Percentiles rank a stretch among this genome's conserved stretches.
Evolutionary conservation across 768 basidiomycete genomes (phyloP).

Genomic region (Amanita pallidorosea): DNA sequence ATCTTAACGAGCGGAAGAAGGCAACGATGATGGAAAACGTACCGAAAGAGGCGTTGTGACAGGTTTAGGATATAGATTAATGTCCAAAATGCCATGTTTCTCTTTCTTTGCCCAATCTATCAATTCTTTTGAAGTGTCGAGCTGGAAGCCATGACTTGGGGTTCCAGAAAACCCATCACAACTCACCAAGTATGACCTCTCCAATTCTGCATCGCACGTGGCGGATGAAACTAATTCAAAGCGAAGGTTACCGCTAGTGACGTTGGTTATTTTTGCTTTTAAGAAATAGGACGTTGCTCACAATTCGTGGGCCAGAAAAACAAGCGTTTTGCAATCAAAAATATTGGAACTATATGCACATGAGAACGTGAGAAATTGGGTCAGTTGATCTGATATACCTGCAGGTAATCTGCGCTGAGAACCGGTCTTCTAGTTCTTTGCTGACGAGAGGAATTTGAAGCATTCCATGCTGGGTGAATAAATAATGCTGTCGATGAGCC

Average conservation of each 20-base stretch:
- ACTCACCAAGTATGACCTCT: slow-evolving; percentile 76
- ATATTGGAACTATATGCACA: slow-evolving; percentile 53
- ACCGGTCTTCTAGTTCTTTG: slow-evolving; percentile 54
- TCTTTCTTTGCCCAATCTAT: slow-evolving; percentile 64
- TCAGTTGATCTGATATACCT: slow-evolving; percentile 46
- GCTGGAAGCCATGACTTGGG: slow-evolving; percentile 29
- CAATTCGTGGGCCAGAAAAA: slow-evolving; percentile 95
- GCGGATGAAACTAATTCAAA: slow-evolving; percentile 69
- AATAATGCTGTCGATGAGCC: slow-evolving; percentile 74
- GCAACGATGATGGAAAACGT: not conserved
- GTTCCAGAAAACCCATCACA: not conserved
- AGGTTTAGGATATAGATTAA: slow-evolving; percentile 72
- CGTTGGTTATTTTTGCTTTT: not conserved
- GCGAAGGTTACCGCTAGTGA: slow-evolving; percentile 72
- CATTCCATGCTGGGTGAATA: slow-evolving; percentile 70
- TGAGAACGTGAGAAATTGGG: not conserved
- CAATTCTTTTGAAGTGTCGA: slow-evolving; percentile 76
- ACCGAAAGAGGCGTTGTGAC: slow-evolving; percentile 12
- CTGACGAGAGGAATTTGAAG: slow-evolving; percentile 72
- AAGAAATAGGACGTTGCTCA: slow-evolving; percentile 26
- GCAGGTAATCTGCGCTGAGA: slow-evolving; percentile 79
- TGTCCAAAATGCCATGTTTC: slow-evolving; percentile 71
- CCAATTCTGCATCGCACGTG: slow-evolving; percentile 63
- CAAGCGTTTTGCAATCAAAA: slow-evolving; percentile 63
- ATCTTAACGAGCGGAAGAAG: not conserved